Base-by-base conservation (phyloP, 1,284 basidiomycete species). In the Cryptococcus maquisensis region DNA sequence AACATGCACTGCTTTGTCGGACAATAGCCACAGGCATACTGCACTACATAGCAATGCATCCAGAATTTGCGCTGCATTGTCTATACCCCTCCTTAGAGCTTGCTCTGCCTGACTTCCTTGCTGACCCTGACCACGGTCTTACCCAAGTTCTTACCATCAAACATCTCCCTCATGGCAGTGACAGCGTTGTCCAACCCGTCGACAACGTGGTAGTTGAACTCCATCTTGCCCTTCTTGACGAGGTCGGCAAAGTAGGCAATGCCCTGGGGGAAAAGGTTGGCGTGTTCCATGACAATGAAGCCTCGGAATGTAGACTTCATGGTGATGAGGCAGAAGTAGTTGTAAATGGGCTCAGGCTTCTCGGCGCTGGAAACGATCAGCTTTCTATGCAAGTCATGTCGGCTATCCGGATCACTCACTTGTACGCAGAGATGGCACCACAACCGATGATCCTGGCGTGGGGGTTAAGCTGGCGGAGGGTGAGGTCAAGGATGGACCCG, bases 301-400 rank as follows among this genome's bases (percentile, higher is more conserved):
- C 91, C 92, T 72, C 88, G 78, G 2, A 94, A 82, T 41, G 79
- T 85, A 16, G 86, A 88, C 42, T 89, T 82, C 73, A 87, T 85
- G 0, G 82, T 72, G 66, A 95, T 90, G 52, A 95, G 78, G 59
- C 80, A 71, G 42, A 75, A 68, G 59, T 77, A 77, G 59, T 72
- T 74, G 42, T 69, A 68, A 5, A 80, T 58, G 10, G 76, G 76
- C 32, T 69, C 61, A 7, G 66, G 63, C 37, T 61, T 57, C 26
- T 56, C 52, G 23, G 66, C 58, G 52, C 66, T 62, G 49, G 16
- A 36, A 21, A 51, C n/a, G 20, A 13, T 52, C 10, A 32, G 36
- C 44, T 16, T 32, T 16, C 13, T 10, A 13, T 32, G 18, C 21
- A 12, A 18, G 32, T 47, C 24, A 35, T 32, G 18, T 46, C 46